A percentile compares a stretch with the other conserved stretches of the same genome.
phyloP scores from a whole-genome alignment of 805 yeast species.

The Candida xiaguanensis region DNA sequence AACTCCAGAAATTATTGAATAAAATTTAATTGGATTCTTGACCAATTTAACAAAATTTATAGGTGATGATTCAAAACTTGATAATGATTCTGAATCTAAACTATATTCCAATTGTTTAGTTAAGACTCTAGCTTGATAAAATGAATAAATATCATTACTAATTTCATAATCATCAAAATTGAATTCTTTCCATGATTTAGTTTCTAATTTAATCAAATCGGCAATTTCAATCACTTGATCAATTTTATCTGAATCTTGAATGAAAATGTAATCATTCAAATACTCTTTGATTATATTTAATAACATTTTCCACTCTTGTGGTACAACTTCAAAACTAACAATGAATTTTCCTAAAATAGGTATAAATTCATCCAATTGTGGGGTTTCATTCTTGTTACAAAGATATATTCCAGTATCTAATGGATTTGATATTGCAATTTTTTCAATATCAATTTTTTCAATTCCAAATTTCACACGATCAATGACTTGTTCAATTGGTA shows the following conservation, averaged over 20 bases:
- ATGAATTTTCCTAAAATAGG: constrained; percentile 9
- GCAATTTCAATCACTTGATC: constrained; percentile 3
- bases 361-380: constrained; percentile 1
- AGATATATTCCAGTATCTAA: constrained; percentile 40
- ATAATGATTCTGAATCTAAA: constrained; percentile 14
- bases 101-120: constrained; percentile 12
- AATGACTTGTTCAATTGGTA: constrained; percentile 24
- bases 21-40: constrained; percentile 28
- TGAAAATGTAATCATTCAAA: constrained; percentile 18
- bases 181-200: constrained; percentile 1
- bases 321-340: background rate
- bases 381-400: constrained; percentile 4
- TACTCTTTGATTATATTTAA: constrained; percentile 14
- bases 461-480: constrained; percentile 14
- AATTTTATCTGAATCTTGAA: constrained; percentile 6
- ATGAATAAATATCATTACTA: constrained; percentile 8
- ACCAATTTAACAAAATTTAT: constrained; percentile 28
- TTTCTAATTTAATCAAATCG: background rate
- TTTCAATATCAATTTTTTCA: constrained; percentile 12
- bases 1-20: constrained; percentile 29
- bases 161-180: background rate
- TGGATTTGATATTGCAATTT: constrained; percentile 46
- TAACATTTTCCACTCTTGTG: constrained; percentile 4
- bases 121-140: constrained; percentile 18
- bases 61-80: constrained; percentile 20